Evolutionary conservation across 2,329 filamentous ascomycete genomes (phyloP).

Genomic region (Scedosporium minutisporum): DNA sequence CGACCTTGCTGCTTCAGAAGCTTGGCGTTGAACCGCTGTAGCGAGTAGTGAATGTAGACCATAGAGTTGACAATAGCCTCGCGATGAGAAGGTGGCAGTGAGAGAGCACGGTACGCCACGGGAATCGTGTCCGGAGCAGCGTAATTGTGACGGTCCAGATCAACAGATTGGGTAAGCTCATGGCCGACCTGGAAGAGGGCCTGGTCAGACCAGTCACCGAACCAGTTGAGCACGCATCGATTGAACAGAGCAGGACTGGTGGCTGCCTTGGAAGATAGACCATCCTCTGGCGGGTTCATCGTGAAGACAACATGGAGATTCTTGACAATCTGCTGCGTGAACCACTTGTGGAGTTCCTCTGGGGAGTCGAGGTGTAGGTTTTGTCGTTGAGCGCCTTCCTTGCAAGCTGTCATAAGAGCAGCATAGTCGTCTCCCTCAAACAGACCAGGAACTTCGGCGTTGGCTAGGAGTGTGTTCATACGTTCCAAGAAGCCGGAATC

Average conservation of each 20-base stretch:
- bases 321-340: constrained; percentile 97
- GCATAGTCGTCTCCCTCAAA: constrained; percentile 99
- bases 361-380: constrained; percentile 92
- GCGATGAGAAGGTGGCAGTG: constrained; percentile 77
- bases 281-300: constrained; percentile 97
- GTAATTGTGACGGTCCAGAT: constrained; percentile 83
- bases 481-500: constrained; percentile 97
- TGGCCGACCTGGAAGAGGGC: constrained; percentile 95
- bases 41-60: constrained; percentile 96
- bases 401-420: constrained; percentile 98
- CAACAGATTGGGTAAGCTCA: constrained; percentile 91
- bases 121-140: constrained; percentile 82
- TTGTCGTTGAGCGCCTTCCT: constrained; percentile 94
- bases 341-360: constrained; percentile 99
- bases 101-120: constrained; percentile 79
- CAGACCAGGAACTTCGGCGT: constrained; percentile 96
- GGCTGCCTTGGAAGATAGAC: constrained; percentile 88
- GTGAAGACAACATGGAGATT: constrained; percentile 99
- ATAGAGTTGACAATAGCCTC: constrained; percentile 94
- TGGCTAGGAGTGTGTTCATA: constrained; percentile 98
- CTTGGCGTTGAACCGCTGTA: constrained; percentile 81
- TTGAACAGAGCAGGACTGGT: constrained; percentile 99
- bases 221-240: constrained; percentile 99
- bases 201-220: constrained; percentile 99
- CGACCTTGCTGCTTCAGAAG: constrained; percentile 87